Conservation (phyloP, 2,329 filamentous ascomycete genomes). For the Alternaria longipes region DNA sequence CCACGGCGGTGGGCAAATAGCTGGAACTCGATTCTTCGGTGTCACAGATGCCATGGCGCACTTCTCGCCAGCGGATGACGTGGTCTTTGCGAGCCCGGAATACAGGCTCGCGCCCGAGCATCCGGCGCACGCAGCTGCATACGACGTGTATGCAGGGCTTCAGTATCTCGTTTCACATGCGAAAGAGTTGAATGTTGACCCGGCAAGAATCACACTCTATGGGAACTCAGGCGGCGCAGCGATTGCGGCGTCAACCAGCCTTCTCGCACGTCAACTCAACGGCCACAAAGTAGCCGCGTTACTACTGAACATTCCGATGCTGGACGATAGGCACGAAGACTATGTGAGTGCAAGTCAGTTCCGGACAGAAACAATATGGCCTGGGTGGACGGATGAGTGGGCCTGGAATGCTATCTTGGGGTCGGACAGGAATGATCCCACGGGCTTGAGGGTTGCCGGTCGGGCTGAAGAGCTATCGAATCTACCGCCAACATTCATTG, state of each 20-base stretch:
- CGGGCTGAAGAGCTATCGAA: no score
- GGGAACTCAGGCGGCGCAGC: no score
- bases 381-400: conserved; percentile 50
- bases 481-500: not conserved
- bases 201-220: no score
- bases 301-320: conserved; percentile 59
- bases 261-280: conserved; percentile 50
- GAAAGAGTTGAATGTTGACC: conserved; percentile 13
- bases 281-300: conserved; percentile 47
- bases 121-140: conserved; percentile 50
- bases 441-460: no score
- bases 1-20: conserved; percentile 57
- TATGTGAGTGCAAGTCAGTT: conserved; percentile 45
- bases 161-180: conserved; percentile 49
- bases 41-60: conserved; percentile 35
- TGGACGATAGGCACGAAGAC: conserved; percentile 55
- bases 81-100: conserved; percentile 38
- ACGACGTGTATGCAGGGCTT: conserved; percentile 34
- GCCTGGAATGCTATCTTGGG: conserved; percentile 47
- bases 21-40: conserved; percentile 36
- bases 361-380: conserved; percentile 48
- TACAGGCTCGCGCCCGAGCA: conserved; percentile 58
- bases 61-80: conserved; percentile 28
- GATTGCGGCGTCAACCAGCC: conserved; percentile 45
- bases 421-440: not conserved